A percentile compares a stretch with the other conserved stretches of the same genome.
These are phyloP conservation scores for Neurospora cerealis DNA, from an alignment of 495 filamentous ascomycete genomes.

Conservation along the genomic window DNA sequence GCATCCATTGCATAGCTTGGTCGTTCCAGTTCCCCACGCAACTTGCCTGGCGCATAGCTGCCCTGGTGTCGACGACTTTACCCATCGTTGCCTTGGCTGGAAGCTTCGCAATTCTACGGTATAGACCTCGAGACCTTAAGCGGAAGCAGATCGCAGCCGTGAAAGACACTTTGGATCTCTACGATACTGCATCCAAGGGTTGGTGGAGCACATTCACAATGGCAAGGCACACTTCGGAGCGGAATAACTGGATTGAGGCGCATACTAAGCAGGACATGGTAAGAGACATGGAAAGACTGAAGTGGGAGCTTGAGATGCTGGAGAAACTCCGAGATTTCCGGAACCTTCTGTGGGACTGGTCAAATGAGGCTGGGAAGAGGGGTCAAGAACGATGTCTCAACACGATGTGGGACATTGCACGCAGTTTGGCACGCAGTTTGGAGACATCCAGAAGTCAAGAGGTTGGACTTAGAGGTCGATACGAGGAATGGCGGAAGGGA, in stretches of 20 bases:
- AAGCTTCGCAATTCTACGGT: neutral
- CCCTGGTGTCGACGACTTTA: neutral
- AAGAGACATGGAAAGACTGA: neutral
- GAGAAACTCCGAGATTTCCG: neutral
- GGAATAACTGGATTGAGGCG: neutral
- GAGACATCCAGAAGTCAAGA: neutral
- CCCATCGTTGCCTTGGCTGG: neutral
- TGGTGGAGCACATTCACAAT: neutral
- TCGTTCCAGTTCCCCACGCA: neutral
- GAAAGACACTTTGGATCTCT: fast-evolving
- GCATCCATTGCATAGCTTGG: neutral
- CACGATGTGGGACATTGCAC: neutral
- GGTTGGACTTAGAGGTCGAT: neutral
- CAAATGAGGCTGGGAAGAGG: no score
- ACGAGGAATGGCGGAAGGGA: neutral
- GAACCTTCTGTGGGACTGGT: no score
- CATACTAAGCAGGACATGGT: neutral
- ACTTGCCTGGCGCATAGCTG: neutral
- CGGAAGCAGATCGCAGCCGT: neutral
- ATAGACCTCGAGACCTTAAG: neutral
- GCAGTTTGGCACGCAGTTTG: neutral
- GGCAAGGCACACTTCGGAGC: neutral
- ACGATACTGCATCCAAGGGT: neutral
- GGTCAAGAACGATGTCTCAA: neutral
- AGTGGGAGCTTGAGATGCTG: neutral